These are phyloP conservation scores for Cyphellophora attinorum DNA, from an alignment of 2,329 filamentous ascomycete genomes.

Conservation along the genomic window DNA sequence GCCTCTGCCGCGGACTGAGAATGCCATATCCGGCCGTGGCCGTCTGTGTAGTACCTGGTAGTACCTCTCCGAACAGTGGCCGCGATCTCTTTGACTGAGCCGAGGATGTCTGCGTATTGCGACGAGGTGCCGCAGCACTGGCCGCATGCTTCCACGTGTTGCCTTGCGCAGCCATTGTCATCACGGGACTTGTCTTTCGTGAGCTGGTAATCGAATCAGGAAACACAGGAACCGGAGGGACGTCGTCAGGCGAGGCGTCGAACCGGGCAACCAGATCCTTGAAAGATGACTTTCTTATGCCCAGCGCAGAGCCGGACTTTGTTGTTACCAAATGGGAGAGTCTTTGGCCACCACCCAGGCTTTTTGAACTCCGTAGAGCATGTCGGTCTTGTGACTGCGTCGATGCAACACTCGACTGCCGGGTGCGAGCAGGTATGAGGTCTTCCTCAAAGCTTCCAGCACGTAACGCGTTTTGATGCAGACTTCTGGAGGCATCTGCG, in stretches of 20 bases:
- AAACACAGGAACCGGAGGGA: conserved; percentile 30
- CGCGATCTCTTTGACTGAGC: conserved; percentile 9
- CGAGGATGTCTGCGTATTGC: no score
- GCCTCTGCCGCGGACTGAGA: conserved; percentile 41
- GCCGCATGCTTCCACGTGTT: conserved; percentile 9
- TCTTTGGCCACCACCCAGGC: conserved; percentile 5
- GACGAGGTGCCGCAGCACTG: conserved; percentile 21
- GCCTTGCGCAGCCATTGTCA: conserved; percentile 11
- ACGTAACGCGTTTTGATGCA: conserved; percentile 16
- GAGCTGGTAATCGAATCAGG: conserved; percentile 25
- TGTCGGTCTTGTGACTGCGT: conserved; percentile 6
- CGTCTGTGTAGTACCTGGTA: conserved; percentile 39
- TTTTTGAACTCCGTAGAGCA: conserved; percentile 1
- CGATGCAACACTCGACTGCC: conserved; percentile 13
- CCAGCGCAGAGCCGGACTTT: neutral
- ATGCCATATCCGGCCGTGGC: conserved; percentile 48
- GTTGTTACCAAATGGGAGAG: no score
- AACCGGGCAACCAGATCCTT: conserved; percentile 73
- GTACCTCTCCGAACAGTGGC: conserved; percentile 62
- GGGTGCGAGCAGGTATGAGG: neutral
- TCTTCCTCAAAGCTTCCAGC: conserved; percentile 7
- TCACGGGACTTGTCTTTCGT: conserved; percentile 25
- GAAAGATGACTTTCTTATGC: conserved; percentile 58
- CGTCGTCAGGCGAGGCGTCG: conserved; percentile 45
- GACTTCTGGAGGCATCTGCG: conserved; percentile 23